Base-by-base conservation (phyloP, 179 eudicot species). In the Nepenthes alata region DNA sequence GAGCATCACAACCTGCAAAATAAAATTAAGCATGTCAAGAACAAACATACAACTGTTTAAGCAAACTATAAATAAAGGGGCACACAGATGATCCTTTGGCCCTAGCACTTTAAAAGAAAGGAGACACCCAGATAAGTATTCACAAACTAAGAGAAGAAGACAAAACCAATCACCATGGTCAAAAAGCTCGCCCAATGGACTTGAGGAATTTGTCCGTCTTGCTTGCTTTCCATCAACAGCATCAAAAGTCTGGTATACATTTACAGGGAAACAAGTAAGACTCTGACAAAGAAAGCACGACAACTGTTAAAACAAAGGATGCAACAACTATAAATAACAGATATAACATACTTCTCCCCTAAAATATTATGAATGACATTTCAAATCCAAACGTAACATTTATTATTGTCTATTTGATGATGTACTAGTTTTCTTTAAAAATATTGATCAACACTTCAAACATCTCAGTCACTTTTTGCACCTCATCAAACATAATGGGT, bases 171-270 rank as follows among this genome's bases (percentile, higher is more conserved):
- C 67, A 87, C 99, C 99, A 77, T 94, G 99, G 59, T 94, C 99
- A 78, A 94, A 94, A 73, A 94, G 97, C 78, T 94, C 99, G 47
- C 99, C 99, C 75, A 94, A 58, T 75, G 99, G 99, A 78, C 96
- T 90, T 57, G 99, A 90, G 38, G 97, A 94, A 75, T 82, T 87
- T 66, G 99, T 94, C 66, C 99, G 78, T 72, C 99, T 85, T 74
- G 99, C 99, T 80, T 94, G 99, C 78, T 94, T 94, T 57, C 99
- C 99, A 81, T 94, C 97, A 67, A 90, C 97, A 38, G 97, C 99
- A 77, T 87, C 99, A 69, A 94, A 94, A 64, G 99, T 94, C 99
- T 94, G 65, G 13, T 61, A 56, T 36, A 47, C 16, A 59, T 48
- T 58, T 65, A 37, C 39, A 58, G 35, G 65, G 54, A 62, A 60